phyloP scores from a whole-genome alignment of 345 rosid species.

The Lepidium sativum region DNA sequence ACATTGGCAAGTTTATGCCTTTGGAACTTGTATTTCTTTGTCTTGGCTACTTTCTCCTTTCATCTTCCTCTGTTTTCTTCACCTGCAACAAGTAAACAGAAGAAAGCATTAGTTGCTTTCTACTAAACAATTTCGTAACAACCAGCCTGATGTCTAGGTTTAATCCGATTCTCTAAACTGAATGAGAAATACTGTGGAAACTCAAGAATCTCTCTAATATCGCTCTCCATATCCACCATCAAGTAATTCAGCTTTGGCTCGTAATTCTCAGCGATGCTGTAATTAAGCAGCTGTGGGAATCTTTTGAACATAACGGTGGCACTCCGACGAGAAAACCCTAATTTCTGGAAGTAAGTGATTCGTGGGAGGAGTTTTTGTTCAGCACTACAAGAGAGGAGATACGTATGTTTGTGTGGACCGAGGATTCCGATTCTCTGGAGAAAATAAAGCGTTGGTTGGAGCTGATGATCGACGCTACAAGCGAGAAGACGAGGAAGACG shows the following conservation, averaged over 20 bases:
- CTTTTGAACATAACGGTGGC: slow-evolving; percentile 56
- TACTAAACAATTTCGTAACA: too few species aligned
- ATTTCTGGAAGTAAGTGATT: slow-evolving; percentile 49
- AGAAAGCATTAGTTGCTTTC: too few species aligned
- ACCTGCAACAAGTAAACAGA: too few species aligned
- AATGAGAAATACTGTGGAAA: slow-evolving; percentile 86
- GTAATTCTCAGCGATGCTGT: slow-evolving; percentile 52
- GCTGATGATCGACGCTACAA: slow-evolving; percentile 48
- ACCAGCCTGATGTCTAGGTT: slow-evolving; percentile 67
- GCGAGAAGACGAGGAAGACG: slow-evolving; percentile 79
- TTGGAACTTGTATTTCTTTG: too few species aligned
- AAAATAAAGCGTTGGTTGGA: slow-evolving; percentile 73
- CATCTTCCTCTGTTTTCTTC: too few species aligned
- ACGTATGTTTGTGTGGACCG: slow-evolving; percentile 56
- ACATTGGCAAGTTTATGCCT: too few species aligned
- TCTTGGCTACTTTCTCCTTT: too few species aligned
- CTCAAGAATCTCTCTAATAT: slow-evolving; percentile 62
- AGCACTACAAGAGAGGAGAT: slow-evolving; percentile 73
- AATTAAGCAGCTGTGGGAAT: slow-evolving; percentile 75
- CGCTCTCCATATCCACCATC: slow-evolving; percentile 79
- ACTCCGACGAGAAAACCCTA: slow-evolving; percentile 56
- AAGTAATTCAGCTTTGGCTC: slow-evolving; percentile 66
- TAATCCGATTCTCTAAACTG: slow-evolving; percentile 79
- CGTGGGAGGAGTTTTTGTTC: slow-evolving; percentile 62
- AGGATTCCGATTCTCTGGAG: slow-evolving; percentile 69